These are phyloP conservation scores for Fusarium penzigii DNA, from an alignment of 2,329 filamentous ascomycete species.

Conservation along the genomic window DNA sequence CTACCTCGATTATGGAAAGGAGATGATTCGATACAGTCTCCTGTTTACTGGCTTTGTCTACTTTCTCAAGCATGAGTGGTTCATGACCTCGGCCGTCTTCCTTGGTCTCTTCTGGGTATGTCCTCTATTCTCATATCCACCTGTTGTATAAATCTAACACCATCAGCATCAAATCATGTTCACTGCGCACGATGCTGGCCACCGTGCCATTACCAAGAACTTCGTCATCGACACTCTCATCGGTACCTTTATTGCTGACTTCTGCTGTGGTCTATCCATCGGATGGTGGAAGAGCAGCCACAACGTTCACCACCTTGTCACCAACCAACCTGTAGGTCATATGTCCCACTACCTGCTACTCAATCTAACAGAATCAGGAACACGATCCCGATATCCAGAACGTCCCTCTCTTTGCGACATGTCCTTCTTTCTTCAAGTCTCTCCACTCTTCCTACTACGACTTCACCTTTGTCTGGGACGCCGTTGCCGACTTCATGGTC, in stretches of 20 bases:
- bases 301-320: constrained; percentile 68
- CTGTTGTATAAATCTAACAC: constrained; percentile 14
- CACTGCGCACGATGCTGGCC: constrained; percentile 65
- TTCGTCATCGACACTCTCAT: constrained; percentile 61
- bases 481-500: constrained; percentile 58
- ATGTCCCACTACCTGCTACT: not conserved
- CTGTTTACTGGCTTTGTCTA: constrained; percentile 52
- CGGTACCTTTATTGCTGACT: constrained; percentile 63
- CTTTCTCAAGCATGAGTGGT: constrained; percentile 53
- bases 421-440: constrained; percentile 64
- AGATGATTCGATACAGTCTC: constrained; percentile 53
- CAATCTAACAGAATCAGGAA: constrained; percentile 35
- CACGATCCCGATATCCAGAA: constrained; percentile 65
- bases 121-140: not conserved
- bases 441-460: constrained; percentile 68
- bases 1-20: constrained; percentile 59
- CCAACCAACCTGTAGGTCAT: constrained; percentile 56
- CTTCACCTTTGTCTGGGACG: constrained; percentile 64
- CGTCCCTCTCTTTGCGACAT: constrained; percentile 68
- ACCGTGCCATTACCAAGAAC: constrained; percentile 61
- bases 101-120: constrained; percentile 63
- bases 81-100: constrained; percentile 56
- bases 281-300: constrained; percentile 72
- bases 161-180: constrained; percentile 68
- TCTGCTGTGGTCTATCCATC: constrained; percentile 65